Percentiles rank a stretch among this genome's conserved stretches.
Conservation (phyloP, 768 basidiomycete species). For the Vararia minispora region DNA sequence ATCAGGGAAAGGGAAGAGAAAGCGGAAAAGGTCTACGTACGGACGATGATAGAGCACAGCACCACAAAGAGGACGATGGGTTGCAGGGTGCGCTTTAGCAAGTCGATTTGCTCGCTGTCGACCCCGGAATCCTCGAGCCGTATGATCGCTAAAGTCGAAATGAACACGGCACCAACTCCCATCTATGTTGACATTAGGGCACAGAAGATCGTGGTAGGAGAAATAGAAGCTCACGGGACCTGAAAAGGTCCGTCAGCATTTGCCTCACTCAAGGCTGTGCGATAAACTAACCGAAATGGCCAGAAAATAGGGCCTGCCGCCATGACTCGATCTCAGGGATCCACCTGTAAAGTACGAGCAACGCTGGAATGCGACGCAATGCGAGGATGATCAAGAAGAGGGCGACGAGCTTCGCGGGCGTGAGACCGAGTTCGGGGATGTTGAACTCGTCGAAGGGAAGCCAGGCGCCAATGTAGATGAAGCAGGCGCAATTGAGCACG, state of each 20-base stretch:
- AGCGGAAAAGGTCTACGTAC: constrained; percentile 29
- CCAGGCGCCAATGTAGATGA: constrained; percentile 86
- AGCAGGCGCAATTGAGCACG: constrained; percentile 69
- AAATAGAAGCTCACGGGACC: constrained; percentile 37
- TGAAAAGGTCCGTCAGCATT: too few relatives aligned
- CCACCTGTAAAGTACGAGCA: constrained; percentile 69
- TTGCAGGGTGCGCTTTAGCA: constrained; percentile 61
- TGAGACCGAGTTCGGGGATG: constrained; percentile 43
- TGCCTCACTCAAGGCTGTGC: not conserved
- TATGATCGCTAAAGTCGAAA: constrained; percentile 61
- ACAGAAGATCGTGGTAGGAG: not conserved
- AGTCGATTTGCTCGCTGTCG: constrained; percentile 56
- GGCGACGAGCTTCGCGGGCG: constrained; percentile 59
- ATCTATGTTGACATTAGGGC: constrained; percentile 42
- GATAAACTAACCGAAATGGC: constrained; percentile 65
- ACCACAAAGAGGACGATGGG: constrained; percentile 87
- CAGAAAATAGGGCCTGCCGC: constrained; percentile 82
- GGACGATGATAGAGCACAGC: constrained; percentile 73
- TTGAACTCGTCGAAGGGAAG: constrained; percentile 55
- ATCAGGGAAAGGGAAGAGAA: not conserved
- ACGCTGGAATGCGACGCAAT: constrained; percentile 70
- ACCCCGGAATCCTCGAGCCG: constrained; percentile 51
- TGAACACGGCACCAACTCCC: constrained; percentile 89
- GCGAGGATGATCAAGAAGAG: constrained; percentile 59
- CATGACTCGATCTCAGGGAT: constrained; percentile 81